These are phyloP conservation scores for Fusarium sp. DNA, from an alignment of 2,329 filamentous ascomycete genomes.

Conservation along the genomic window DNA sequence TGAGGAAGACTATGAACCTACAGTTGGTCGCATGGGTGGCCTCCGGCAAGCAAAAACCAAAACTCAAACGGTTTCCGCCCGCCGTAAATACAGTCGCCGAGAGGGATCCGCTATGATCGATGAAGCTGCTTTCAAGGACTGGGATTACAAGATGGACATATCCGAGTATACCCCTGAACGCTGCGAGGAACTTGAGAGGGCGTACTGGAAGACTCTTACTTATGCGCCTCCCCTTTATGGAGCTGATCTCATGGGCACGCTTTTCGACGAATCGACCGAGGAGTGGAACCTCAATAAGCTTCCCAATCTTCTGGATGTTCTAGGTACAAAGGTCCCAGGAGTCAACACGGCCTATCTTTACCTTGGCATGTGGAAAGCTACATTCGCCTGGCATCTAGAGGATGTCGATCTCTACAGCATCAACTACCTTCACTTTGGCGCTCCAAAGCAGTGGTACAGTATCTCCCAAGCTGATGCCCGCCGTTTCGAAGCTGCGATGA, in stretches of 20 bases:
- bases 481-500: constrained; percentile 95
- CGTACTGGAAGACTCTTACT: constrained; percentile 97
- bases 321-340: constrained; percentile 94
- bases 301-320: constrained; percentile 90
- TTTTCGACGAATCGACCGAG: constrained; percentile 88
- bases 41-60: constrained; percentile 65
- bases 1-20: constrained; percentile 54
- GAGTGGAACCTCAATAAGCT: constrained; percentile 96
- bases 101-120: constrained; percentile 85
- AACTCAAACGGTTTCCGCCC: constrained; percentile 82
- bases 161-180: constrained; percentile 91
- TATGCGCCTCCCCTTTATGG: constrained; percentile 96
- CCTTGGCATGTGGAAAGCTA: constrained; percentile 99
- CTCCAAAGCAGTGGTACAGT: constrained; percentile 99
- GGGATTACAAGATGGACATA: constrained; percentile 88
- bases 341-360: constrained; percentile 99
- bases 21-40: constrained; percentile 61
- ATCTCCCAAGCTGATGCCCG: constrained; percentile 96
- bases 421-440: constrained; percentile 99
- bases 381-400: constrained; percentile 98
- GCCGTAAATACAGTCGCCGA: constrained; percentile 85
- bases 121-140: constrained; percentile 89
- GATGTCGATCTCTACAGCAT: constrained; percentile 99
- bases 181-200: constrained; percentile 92
- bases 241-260: constrained; percentile 93